Percentiles rank a stretch among this genome's conserved stretches.
These are phyloP conservation scores for Knoxia roxburghii DNA, from an alignment of 257 asterid genomes.

Conservation along the genomic window DNA sequence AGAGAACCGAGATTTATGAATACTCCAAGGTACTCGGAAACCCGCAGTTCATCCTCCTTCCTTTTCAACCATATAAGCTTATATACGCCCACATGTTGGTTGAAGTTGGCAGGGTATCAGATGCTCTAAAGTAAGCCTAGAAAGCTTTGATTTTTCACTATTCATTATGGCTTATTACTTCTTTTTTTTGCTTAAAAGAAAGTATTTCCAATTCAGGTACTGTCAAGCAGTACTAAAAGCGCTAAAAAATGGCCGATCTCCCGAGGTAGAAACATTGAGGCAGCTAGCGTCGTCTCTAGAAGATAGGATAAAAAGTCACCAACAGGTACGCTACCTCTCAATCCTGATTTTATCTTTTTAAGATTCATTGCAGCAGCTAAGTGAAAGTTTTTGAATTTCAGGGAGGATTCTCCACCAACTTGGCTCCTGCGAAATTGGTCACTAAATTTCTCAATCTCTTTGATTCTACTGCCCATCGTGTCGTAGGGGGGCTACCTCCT, in stretches of 20 bases:
- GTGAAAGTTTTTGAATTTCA: conserved; percentile 34
- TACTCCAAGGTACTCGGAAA: conserved; percentile 88
- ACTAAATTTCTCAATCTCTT: conserved; percentile 81
- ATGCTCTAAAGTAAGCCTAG: conserved; percentile 65
- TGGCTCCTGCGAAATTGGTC: conserved; percentile 69
- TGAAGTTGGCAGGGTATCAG: conserved; percentile 93
- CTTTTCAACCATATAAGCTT: conserved; percentile 96
- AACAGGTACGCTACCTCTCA: conserved; percentile 52
- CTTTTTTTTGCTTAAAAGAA: background rate
- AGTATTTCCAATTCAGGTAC: conserved; percentile 50
- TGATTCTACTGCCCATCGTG: conserved; percentile 78
- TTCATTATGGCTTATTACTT: background rate
- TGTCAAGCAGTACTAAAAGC: conserved; percentile 82
- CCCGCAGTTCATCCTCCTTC: conserved; percentile 82
- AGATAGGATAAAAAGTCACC: conserved; percentile 89
- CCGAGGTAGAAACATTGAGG: conserved; percentile 73
- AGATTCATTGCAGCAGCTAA: conserved; percentile 12
- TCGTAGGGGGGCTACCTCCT: conserved; percentile 75
- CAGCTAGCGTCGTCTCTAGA: conserved; percentile 68
- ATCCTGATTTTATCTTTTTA: background rate
- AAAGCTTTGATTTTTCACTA: background rate
- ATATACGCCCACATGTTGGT: conserved; percentile 89
- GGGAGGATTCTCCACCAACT: conserved; percentile 94
- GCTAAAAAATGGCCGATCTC: conserved; percentile 75
- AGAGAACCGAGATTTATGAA: conserved; percentile 96